Percentiles rank a stretch among this genome's conserved stretches.
These are phyloP conservation scores for Pseudognaphalium luteoalbum DNA, from an alignment of 129 eudicot species.

Conservation along the genomic window DNA sequence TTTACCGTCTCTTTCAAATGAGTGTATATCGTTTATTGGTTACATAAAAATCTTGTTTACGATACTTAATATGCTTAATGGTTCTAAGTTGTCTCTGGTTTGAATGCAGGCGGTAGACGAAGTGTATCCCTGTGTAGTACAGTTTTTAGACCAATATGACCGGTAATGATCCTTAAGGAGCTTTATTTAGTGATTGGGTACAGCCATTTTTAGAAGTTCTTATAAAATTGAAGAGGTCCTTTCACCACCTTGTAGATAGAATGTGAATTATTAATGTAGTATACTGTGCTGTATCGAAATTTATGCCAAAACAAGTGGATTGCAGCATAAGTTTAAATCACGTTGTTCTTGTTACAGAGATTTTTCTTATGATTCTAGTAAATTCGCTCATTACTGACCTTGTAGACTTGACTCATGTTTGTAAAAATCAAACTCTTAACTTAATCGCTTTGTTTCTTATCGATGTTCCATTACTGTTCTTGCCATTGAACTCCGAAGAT, in stretches of 20 bases:
- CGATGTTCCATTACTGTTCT: background rate
- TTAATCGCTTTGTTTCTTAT: background rate
- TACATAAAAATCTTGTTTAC: background rate
- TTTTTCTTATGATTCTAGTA: background rate
- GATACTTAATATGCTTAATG: background rate
- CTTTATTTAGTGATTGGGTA: background rate
- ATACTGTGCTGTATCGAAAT: background rate
- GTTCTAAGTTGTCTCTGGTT: constrained; percentile 1
- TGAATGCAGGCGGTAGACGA: constrained; percentile 74
- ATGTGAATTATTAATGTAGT: background rate
- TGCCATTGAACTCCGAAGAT: background rate
- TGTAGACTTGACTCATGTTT: background rate
- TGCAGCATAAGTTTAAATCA: background rate
- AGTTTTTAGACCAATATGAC: constrained; percentile 60
- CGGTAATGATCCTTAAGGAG: constrained; percentile 3
- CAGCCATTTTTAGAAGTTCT: background rate
- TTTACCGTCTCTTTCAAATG: background rate
- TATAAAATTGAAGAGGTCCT: background rate
- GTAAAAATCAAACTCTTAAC: background rate
- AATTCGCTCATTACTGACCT: background rate
- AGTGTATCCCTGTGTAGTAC: constrained; percentile 72
- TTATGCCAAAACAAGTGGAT: background rate
- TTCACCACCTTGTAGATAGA: background rate
- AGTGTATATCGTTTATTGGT: constrained; percentile 22
- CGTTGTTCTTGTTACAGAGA: background rate